These are phyloP conservation scores for Crithidia mellificae DNA, from an alignment of 208 protist species.

Conservation along the genomic window DNA sequence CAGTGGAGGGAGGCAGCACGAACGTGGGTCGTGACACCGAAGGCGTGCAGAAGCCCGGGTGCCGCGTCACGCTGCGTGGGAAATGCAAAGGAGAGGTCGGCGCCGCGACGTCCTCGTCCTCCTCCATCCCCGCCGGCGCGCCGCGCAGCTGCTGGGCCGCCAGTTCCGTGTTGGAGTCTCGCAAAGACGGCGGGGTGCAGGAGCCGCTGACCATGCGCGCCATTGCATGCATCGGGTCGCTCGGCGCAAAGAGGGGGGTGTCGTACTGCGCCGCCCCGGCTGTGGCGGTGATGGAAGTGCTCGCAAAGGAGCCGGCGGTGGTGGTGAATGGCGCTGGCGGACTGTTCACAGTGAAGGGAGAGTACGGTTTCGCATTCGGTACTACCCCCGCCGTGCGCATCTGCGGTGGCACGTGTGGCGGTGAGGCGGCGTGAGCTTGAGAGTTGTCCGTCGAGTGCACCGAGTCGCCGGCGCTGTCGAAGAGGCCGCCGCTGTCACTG, in stretches of 20 bases:
- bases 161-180: background rate
- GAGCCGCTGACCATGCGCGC: background rate
- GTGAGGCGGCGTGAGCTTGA: background rate
- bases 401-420: background rate
- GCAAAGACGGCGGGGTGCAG: conserved; percentile 5
- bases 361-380: background rate
- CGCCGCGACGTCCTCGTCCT: background rate
- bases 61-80: background rate
- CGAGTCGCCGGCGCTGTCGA: background rate
- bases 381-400: conserved; percentile 7
- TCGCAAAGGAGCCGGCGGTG: background rate
- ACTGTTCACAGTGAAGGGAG: background rate
- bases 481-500: background rate
- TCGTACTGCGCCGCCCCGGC: background rate
- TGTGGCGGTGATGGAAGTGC: background rate
- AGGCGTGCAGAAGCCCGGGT: background rate
- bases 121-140: background rate
- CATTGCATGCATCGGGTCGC: background rate
- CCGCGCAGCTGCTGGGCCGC: no score
- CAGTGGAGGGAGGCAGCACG: conserved; percentile 7
- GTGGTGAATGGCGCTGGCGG: background rate
- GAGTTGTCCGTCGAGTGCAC: background rate
- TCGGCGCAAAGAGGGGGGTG: background rate
- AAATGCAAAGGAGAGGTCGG: conserved; percentile 2
- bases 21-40: background rate